phyloP scores from a whole-genome alignment of 1,284 basidiomycete species.

The Mycena sp. region DNA sequence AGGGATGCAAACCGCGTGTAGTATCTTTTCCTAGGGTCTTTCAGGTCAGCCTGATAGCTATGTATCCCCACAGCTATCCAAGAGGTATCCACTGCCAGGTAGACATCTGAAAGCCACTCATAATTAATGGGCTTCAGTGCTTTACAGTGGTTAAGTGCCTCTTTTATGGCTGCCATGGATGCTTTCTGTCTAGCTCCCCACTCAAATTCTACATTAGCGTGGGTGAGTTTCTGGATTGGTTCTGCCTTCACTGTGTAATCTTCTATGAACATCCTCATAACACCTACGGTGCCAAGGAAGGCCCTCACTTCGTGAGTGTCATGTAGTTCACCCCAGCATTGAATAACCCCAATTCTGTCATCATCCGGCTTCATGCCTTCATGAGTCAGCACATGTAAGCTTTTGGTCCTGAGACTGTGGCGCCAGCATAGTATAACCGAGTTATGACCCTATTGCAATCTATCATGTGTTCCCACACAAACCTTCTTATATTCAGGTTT shows the following conservation, averaged over 20 bases:
- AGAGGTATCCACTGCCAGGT: constrained; percentile 47
- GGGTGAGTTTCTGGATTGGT: constrained; percentile 29
- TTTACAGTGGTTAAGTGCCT: constrained; percentile 30
- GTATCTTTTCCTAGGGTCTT: constrained; percentile 30
- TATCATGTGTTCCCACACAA: constrained; percentile 35
- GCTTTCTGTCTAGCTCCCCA: constrained; percentile 35
- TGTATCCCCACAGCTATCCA: constrained; percentile 43
- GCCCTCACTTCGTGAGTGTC: constrained; percentile 29
- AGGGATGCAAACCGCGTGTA: constrained; percentile 42
- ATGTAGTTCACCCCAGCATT: constrained; percentile 31
- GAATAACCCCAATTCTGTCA: constrained; percentile 27
- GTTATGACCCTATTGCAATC: constrained; percentile 40
- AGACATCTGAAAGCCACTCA: constrained; percentile 33
- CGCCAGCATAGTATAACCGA: constrained; percentile 34
- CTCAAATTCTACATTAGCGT: constrained; percentile 28
- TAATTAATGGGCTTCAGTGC: constrained; percentile 44
- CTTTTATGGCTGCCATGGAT: constrained; percentile 38
- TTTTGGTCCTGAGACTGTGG: constrained; percentile 37
- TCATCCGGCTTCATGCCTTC: constrained; percentile 33
- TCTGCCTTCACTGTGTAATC: constrained; percentile 2
- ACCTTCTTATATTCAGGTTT: constrained; percentile 41
- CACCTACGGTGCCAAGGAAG: constrained; percentile 36
- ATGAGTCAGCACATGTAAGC: constrained; percentile 27
- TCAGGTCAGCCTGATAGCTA: constrained; percentile 39
- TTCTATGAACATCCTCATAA: constrained; percentile 32